These are phyloP conservation scores for Salix suchowensis DNA, from an alignment of 345 rosid species.

Conservation along the genomic window DNA sequence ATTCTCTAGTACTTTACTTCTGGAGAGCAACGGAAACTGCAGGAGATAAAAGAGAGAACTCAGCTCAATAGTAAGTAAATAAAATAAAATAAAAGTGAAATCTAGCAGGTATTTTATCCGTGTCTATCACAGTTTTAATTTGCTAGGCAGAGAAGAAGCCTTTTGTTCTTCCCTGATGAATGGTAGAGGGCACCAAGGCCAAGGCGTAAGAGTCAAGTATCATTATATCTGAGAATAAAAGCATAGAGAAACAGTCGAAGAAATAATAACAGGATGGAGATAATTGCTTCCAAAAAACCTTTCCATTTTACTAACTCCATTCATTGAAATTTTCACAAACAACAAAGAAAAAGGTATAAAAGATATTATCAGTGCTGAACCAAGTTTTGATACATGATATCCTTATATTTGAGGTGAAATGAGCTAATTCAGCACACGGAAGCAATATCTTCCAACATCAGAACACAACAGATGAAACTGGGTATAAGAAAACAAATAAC, in stretches of 20 bases:
- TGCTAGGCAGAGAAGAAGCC: not conserved
- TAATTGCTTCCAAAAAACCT: not conserved
- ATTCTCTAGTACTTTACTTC: slow-evolving; percentile 63
- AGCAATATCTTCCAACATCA: not conserved
- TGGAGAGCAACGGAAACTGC: slow-evolving; percentile 86
- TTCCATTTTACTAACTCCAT: not conserved
- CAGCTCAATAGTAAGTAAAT: not conserved
- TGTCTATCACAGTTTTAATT: not conserved
- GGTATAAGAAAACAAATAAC: not conserved
- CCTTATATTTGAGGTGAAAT: not conserved
- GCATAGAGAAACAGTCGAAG: not conserved
- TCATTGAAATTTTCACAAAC: not conserved
- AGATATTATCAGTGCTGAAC: not conserved
- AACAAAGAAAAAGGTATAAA: not conserved
- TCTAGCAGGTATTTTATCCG: not conserved
- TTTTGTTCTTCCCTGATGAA: not conserved
- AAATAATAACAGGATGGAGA: not conserved
- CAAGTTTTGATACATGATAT: not conserved
- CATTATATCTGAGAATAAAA: not conserved
- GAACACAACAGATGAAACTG: not conserved
- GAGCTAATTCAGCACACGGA: not conserved
- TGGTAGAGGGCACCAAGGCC: not conserved
- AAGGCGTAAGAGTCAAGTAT: not conserved
- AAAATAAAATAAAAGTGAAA: not conserved
- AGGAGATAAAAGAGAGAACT: slow-evolving; percentile 14